Evolutionary conservation across 208 protist genomes (phyloP).

Genomic region (Crithidia expoeki): DNA sequence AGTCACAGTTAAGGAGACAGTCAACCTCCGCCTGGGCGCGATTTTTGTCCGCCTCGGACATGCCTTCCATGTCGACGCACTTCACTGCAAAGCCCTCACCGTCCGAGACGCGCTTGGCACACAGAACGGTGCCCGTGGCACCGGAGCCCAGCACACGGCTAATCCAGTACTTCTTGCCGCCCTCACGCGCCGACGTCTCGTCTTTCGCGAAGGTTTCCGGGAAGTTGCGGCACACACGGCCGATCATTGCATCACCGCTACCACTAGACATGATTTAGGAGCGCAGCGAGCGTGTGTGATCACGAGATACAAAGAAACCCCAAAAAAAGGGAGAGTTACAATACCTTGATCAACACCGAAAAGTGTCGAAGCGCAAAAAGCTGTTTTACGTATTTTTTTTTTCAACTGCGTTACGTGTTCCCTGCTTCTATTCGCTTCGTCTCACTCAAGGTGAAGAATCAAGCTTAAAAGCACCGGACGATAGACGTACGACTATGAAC

Average conservation of each 20-base stretch:
- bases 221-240: constrained; percentile 65
- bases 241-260: constrained; percentile 73
- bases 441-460: too few species aligned
- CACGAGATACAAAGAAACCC: not conserved
- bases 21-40: constrained; percentile 68
- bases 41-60: constrained; percentile 81
- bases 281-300: not conserved
- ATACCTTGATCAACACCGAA: too few species aligned
- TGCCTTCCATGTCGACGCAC: constrained; percentile 72
- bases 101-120: constrained; percentile 63
- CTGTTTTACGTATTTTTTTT: too few species aligned
- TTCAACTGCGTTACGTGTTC: too few species aligned
- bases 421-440: too few species aligned
- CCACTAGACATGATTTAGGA: constrained; percentile 49
- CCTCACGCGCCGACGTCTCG: constrained; percentile 62
- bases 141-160: constrained; percentile 72
- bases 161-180: constrained; percentile 81
- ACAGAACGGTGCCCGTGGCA: constrained; percentile 61
- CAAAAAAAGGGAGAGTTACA: not conserved
- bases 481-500: too few species aligned
- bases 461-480: too few species aligned
- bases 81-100: constrained; percentile 68
- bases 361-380: too few species aligned
- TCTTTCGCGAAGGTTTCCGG: constrained; percentile 68
- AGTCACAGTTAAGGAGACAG: constrained; percentile 74